Base-by-base conservation (phyloP, 371 early-diverging fungal genomes). In the Parasitella parasitica region DNA sequence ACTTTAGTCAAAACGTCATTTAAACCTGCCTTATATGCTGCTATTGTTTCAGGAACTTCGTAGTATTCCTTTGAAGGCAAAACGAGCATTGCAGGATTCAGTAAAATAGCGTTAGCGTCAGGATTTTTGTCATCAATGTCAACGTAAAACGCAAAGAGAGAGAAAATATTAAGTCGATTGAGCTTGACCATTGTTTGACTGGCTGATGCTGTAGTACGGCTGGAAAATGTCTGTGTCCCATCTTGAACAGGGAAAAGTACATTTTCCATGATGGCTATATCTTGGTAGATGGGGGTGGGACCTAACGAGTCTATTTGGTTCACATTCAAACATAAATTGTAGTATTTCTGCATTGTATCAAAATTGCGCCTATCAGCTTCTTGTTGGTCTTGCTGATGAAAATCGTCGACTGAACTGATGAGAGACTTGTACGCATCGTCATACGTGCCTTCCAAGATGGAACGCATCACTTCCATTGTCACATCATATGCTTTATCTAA, bases 1-100 rank as follows among this genome's bases (percentile, higher is more conserved):
- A 73, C 57, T 7, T 54, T 43, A 1, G 8, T 46, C n/a, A 75
- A 34, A 1, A 70, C 48, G 15, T 70, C 63, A 0, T 63, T 58
- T 22, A 85, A 64, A 6, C 77, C 72, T 6, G 46, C 32, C 26
- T 72, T 66, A 22, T 85, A 87, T 3, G 66, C 67, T 1, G 54
- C 57, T 13, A 76, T 16, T 4, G 65, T 68, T 1, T 62, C 57
- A 6, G 66, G 28, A 26, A 85, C 79, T 24, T 65, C 58, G 55
- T 86, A 87, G 43, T 86, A 86, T 37, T 84, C 82, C 51, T 83
- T 86, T 18, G 86, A 80, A 11, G 86, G 86, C 26, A 84, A 58
- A 1, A 70, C 70, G 11, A 83, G 63, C 0, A 67, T 72, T 4
- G 69, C 70, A 55, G 85, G 85, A 6, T 43, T 50, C 11, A 88